Evolutionary conservation across 805 yeast species (phyloP).

Genomic region (Wickerhamiella hasegawae): DNA sequence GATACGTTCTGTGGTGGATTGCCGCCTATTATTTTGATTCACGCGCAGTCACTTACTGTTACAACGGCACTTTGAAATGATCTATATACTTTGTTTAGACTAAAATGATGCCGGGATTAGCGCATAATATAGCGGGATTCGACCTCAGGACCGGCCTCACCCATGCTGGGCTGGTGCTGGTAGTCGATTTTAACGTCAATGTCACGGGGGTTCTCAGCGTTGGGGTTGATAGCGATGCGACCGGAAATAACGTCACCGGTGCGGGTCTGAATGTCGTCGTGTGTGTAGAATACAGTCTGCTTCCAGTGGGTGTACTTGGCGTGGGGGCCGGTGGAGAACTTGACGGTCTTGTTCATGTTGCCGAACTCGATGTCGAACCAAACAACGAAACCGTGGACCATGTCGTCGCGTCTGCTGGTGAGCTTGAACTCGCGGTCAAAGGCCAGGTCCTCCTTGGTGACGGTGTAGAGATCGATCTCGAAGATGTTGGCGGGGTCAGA

Average conservation of each 20-base stretch:
- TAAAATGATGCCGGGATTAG: conserved; percentile 18
- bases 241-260: conserved; percentile 67
- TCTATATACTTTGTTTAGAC: background rate
- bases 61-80: conserved; percentile 59
- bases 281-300: conserved; percentile 86
- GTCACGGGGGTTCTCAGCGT: conserved; percentile 68
- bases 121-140: conserved; percentile 58
- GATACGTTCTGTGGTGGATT: conserved; percentile 68
- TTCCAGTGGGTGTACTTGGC: conserved; percentile 96
- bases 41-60: conserved; percentile 90
- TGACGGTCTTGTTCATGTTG: conserved; percentile 30
- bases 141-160: conserved; percentile 37
- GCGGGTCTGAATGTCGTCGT: conserved; percentile 60
- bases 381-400: conserved; percentile 74
- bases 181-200: conserved; percentile 62
- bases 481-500: conserved; percentile 59
- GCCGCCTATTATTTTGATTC: conserved; percentile 70
- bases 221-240: conserved; percentile 59
- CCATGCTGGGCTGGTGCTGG: conserved; percentile 20
- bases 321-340: conserved; percentile 88
- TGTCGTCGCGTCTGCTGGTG: conserved; percentile 61
- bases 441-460: conserved; percentile 63
- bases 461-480: conserved; percentile 81
- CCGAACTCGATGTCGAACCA: conserved; percentile 93
- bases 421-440: conserved; percentile 57